A percentile compares a stretch with the other conserved stretches of the same genome.
Evolutionary conservation across 2,329 filamentous ascomycete genomes (phyloP).

Genomic region (Aspergillus nomiae): DNA sequence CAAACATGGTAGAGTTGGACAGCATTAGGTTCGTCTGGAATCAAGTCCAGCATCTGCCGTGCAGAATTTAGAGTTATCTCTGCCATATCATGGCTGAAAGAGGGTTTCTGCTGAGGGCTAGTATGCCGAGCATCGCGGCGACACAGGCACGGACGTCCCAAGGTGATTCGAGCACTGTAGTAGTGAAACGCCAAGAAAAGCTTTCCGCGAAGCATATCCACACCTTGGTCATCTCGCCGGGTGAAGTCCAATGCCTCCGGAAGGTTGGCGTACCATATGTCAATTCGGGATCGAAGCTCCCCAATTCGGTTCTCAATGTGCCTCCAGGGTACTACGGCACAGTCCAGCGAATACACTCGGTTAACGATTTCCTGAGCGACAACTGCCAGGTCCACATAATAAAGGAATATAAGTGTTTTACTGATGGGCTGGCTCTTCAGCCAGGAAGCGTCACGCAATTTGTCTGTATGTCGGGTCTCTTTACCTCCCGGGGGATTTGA

Average conservation of each 20-base stretch:
- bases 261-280: slow-evolving; percentile 41
- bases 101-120: slow-evolving; percentile 24
- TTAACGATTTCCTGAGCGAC: slow-evolving; percentile 46
- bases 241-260: slow-evolving; percentile 41
- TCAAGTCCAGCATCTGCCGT: slow-evolving; percentile 39
- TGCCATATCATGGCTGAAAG: slow-evolving; percentile 45
- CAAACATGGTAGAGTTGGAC: slow-evolving; percentile 42
- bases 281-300: slow-evolving; percentile 40
- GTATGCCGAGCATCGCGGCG: slow-evolving; percentile 40
- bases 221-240: slow-evolving; percentile 31
- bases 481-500: slow-evolving; percentile 32
- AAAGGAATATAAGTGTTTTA: slow-evolving; percentile 40
- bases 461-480: slow-evolving; percentile 24
- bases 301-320: slow-evolving; percentile 44
- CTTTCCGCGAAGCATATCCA: slow-evolving; percentile 39
- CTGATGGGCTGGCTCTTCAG: slow-evolving; percentile 38
- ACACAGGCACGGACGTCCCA: slow-evolving; percentile 51
- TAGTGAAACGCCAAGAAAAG: slow-evolving; percentile 47
- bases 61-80: slow-evolving; percentile 43
- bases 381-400: slow-evolving; percentile 42
- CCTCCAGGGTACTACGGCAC: slow-evolving; percentile 41
- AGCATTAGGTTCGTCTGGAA: slow-evolving; percentile 46
- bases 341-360: slow-evolving; percentile 44
- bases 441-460: slow-evolving; percentile 34
- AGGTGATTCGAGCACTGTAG: slow-evolving; percentile 46